Base-by-base conservation (phyloP, 2,329 filamentous ascomycete genomes). In the Ceratocystiopsis minuta region DNA sequence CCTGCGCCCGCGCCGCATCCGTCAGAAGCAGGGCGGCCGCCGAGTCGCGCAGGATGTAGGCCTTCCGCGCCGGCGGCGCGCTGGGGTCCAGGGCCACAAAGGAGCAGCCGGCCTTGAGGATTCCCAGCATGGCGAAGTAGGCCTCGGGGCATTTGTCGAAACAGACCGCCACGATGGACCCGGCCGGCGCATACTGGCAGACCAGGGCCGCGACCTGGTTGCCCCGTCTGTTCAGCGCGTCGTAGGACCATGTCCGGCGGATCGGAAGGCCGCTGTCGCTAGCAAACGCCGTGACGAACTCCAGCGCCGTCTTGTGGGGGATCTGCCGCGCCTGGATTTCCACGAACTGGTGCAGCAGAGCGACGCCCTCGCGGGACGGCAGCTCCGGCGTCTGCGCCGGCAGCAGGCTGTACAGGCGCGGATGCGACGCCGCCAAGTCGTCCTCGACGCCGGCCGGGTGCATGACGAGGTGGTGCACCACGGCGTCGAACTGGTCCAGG, bases 61-160 rank as follows among this genome's bases (percentile, higher is more conserved):
- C 63, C 50, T 85, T 84, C n/a, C 85, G 68, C 11, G 78, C 68
- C 4, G 64, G 61, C 0, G 85, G 85, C 0, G 85, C 79, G 1
- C 68, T 69, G 0, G 81, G 78, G 53, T 93, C 85, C 11, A 93
- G 66, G 0, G 85, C 83, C 15, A 93, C 67, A 55, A 87, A 92
- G 1, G 79, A 73, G 53, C 80, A 87, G 0, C 85, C 85, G 6
- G 80, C 74, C 55, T 93, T 93, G 31, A 92, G 60, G 42, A 90
- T 78, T 1, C 84, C 85, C 2, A 92, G 62, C 34, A 92, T 86
- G 0, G 79, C 71, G 51, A 90, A 83, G 34, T 83, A 87, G 0
- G 84, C 85, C 53, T 88, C 80, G 0, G 85, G 78, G 46, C 79
- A 87, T 54, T 93, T 93, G 43, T 85, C 75, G 52, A 92, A 92